These are phyloP conservation scores for Geranium brycei DNA, from an alignment of 345 rosid genomes.

Conservation along the genomic window DNA sequence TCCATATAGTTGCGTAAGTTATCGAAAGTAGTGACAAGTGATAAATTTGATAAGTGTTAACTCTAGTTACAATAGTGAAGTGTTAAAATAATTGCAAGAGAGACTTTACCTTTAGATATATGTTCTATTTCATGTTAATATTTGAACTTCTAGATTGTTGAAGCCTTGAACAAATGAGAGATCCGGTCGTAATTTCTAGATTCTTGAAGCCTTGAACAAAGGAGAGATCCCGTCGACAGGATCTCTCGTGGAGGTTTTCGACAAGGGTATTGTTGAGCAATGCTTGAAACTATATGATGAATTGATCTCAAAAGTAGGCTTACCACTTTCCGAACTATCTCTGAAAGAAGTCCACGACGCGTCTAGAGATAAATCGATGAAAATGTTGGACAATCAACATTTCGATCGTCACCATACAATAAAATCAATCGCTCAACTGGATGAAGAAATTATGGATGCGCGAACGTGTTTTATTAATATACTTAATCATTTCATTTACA, in stretches of 20 bases:
- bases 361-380: constrained; percentile 43
- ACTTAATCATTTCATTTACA: too few relatives aligned
- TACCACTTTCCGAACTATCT: constrained; percentile 62
- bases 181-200: constrained; percentile 83
- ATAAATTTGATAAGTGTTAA: neutral
- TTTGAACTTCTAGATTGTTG: constrained; percentile 60
- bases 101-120: neutral
- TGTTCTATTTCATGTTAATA: neutral
- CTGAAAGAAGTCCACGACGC: constrained; percentile 55
- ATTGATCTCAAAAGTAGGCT: constrained; percentile 39
- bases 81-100: too few relatives aligned
- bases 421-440: constrained; percentile 62
- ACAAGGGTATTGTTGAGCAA: constrained; percentile 75
- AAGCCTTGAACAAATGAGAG: constrained; percentile 96
- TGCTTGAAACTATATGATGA: constrained; percentile 73
- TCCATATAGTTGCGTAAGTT: neutral
- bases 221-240: constrained; percentile 99
- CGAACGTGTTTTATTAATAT: too few relatives aligned
- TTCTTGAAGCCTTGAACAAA: constrained; percentile 91
- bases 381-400: constrained; percentile 75
- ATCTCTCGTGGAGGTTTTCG: constrained; percentile 92
- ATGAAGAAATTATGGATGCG: constrained; percentile 66
- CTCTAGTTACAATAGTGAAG: neutral
- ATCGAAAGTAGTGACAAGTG: neutral
- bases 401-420: constrained; percentile 89